phyloP scores from a whole-genome alignment of 495 filamentous ascomycete genomes.

The Hypoxylon perforatum region DNA sequence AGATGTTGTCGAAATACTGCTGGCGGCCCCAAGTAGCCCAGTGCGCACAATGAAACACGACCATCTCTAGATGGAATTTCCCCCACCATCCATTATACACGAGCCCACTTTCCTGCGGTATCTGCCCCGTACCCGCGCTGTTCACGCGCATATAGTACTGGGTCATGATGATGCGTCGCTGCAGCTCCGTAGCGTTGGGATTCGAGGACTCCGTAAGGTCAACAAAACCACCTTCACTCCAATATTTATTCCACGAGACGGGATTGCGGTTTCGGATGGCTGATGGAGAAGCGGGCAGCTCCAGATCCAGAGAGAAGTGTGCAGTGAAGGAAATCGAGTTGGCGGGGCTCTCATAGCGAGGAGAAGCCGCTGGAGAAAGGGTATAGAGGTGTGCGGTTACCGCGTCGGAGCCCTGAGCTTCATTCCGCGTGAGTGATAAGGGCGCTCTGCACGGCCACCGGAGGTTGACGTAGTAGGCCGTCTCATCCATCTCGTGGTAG shows the following conservation, averaged over 20 bases:
- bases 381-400: slow-evolving; percentile 37
- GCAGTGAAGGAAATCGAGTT: slow-evolving; percentile 31
- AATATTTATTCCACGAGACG: slow-evolving; percentile 53
- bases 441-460: slow-evolving; percentile 44
- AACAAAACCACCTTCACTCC: slow-evolving; percentile 58
- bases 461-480: slow-evolving; percentile 51
- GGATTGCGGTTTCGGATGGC: slow-evolving; percentile 25
- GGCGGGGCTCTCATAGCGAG: neutral
- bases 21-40: slow-evolving; percentile 56
- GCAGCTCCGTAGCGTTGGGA: slow-evolving; percentile 55
- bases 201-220: slow-evolving; percentile 52
- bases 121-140: slow-evolving; percentile 43
- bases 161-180: slow-evolving; percentile 60
- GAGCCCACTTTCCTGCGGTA: slow-evolving; percentile 53
- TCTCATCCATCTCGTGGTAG: slow-evolving; percentile 49
- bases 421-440: slow-evolving; percentile 33
- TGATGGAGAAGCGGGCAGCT: slow-evolving; percentile 27
- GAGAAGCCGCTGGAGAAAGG: slow-evolving; percentile 12
- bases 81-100: slow-evolving; percentile 59
- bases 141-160: slow-evolving; percentile 64
- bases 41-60: slow-evolving; percentile 57
- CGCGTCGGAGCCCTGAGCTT: slow-evolving; percentile 11
- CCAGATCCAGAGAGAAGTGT: slow-evolving; percentile 28
- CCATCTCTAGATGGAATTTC: slow-evolving; percentile 42
- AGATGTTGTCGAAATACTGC: slow-evolving; percentile 46